These are phyloP conservation scores for Podochytrium sp. DNA, from an alignment of 192 early-diverging fungal genomes.

Conservation along the genomic window DNA sequence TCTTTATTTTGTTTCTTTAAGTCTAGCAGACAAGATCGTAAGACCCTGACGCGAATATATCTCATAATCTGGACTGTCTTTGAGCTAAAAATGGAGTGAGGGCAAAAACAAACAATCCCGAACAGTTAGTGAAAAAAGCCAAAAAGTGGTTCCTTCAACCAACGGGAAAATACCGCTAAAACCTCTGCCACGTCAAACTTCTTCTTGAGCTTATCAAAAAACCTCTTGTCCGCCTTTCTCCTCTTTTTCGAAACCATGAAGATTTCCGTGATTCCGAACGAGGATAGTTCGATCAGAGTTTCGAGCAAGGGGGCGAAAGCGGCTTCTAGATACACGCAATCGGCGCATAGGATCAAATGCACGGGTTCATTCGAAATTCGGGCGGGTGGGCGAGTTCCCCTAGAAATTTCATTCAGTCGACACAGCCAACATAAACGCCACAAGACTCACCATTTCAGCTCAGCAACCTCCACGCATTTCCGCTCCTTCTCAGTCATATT, in stretches of 20 bases:
- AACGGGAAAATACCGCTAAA: not conserved
- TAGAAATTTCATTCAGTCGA: not conserved
- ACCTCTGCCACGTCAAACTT: conserved; percentile 50
- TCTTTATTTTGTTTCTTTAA: conserved; percentile 17
- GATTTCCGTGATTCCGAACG: conserved; percentile 36
- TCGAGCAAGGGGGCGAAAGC: conserved; percentile 53
- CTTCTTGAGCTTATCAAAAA: conserved; percentile 51
- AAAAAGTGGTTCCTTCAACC: not conserved
- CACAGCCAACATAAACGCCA: not conserved
- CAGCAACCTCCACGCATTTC: conserved; percentile 11
- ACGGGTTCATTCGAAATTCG: conserved; percentile 1
- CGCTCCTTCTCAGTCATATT: conserved; percentile 36
- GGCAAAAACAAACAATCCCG: not conserved
- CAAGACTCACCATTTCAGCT: conserved; percentile 30
- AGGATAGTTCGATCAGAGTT: conserved; percentile 40
- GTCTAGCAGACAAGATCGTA: conserved; percentile 23
- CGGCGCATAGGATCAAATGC: conserved; percentile 51
- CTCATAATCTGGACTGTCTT: conserved; percentile 31
- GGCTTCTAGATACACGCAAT: conserved; percentile 55
- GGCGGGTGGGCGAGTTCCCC: conserved; percentile 35
- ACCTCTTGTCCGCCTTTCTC: conserved; percentile 58
- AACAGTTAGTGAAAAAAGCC: not conserved
- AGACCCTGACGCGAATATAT: conserved; percentile 16
- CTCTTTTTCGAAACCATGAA: conserved; percentile 46
- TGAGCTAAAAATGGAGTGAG: conserved; percentile 2